A percentile compares a stretch with the other conserved stretches of the same genome.
Evolutionary conservation across 2,329 filamentous ascomycete genomes (phyloP).

Genomic region (Monosporascus sp.): DNA sequence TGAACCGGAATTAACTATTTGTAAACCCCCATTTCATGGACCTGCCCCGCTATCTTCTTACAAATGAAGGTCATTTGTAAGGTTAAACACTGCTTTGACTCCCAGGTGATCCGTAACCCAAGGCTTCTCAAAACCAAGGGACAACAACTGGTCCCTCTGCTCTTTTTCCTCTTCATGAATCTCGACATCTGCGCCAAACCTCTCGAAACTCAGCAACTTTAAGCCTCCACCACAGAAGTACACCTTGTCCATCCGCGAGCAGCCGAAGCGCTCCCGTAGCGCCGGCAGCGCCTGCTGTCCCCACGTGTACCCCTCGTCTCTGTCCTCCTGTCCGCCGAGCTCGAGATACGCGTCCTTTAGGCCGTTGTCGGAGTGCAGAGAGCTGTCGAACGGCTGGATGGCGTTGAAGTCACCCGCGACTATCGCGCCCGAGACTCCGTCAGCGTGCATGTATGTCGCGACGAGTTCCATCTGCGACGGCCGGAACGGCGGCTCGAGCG

Average conservation of each 20-base stretch:
- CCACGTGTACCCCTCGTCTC: constrained; percentile 47
- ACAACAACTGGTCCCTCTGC: constrained; percentile 16
- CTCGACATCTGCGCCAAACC: constrained; percentile 39
- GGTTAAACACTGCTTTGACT: constrained; percentile 29
- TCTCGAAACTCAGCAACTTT: constrained; percentile 29
- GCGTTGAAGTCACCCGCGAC: constrained; percentile 32
- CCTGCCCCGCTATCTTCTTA: too few species aligned
- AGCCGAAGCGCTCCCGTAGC: constrained; percentile 37
- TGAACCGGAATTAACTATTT: too few species aligned
- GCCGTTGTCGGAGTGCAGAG: constrained; percentile 37
- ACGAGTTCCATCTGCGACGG: background rate
- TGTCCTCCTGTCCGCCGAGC: constrained; percentile 44
- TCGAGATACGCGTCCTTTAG: constrained; percentile 47
- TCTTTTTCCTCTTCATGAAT: constrained; percentile 24
- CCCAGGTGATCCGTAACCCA: constrained; percentile 47
- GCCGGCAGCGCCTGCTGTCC: constrained; percentile 42
- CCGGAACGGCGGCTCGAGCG: background rate
- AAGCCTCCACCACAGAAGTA: constrained; percentile 31
- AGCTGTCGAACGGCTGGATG: constrained; percentile 45
- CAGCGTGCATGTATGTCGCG: background rate
- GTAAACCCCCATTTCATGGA: too few species aligned
- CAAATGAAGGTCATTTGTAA: too few species aligned
- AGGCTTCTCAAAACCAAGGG: constrained; percentile 29
- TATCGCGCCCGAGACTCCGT: background rate
- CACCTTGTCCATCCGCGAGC: constrained; percentile 47